Conservation (phyloP, 305 asterid genomes). For the Ajuga reptans region DNA sequence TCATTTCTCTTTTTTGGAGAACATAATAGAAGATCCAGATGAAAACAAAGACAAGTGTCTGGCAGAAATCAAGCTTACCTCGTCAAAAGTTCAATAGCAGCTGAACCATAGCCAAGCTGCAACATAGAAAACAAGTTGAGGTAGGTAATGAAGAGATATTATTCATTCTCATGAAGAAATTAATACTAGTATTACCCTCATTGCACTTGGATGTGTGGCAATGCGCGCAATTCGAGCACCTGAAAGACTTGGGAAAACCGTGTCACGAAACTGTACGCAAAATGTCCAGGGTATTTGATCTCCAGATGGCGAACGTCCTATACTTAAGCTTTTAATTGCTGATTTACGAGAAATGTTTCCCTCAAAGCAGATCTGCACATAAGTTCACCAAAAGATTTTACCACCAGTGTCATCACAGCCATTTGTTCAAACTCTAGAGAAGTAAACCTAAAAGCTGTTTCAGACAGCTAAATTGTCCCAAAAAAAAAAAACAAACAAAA, state of each 20-base stretch:
- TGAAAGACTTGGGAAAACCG: conserved; percentile 71
- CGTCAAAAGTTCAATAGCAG: conserved; percentile 63
- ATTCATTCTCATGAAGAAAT: conserved; percentile 1
- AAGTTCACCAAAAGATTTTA: conserved; percentile 11
- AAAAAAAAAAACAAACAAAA: neutral
- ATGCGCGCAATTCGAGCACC: conserved; percentile 94
- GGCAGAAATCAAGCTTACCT: conserved; percentile 40
- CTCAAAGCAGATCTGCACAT: conserved; percentile 64
- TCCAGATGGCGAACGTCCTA: conserved; percentile 70
- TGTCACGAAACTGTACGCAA: conserved; percentile 60
- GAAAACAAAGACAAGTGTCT: conserved; percentile 10
- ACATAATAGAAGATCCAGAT: neutral
- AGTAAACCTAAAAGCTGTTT: neutral
- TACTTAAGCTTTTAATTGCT: conserved; percentile 51
- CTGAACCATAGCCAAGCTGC: conserved; percentile 91
- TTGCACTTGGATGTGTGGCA: conserved; percentile 95
- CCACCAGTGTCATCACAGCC: neutral
- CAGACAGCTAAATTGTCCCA: neutral
- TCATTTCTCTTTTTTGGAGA: neutral
- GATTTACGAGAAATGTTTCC: conserved; percentile 79
- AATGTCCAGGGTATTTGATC: conserved; percentile 96
- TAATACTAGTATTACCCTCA: conserved; percentile 55
- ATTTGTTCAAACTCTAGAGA: neutral
- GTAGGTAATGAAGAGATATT: neutral
- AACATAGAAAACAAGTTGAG: conserved; percentile 19